Conservation (phyloP, 1,284 basidiomycete species). For the Polyporus tsugae region DNA sequence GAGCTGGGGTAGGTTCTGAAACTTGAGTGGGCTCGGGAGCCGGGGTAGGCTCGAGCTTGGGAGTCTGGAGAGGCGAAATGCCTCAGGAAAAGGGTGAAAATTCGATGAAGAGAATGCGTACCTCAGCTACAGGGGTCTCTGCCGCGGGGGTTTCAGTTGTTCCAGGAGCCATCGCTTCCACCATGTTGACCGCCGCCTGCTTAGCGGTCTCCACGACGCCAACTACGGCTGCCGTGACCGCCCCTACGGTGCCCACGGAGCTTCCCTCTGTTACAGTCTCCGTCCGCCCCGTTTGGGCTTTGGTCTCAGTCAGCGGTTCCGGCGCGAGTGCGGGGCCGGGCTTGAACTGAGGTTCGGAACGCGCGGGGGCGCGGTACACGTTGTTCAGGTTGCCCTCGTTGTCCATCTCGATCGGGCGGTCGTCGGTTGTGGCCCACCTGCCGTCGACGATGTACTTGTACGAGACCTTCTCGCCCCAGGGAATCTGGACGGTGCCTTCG, state of each 20-base stretch:
- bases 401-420: slow-evolving; percentile 70
- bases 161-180: slow-evolving; percentile 40
- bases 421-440: slow-evolving; percentile 64
- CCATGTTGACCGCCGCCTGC: slow-evolving; percentile 38
- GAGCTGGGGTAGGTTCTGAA: neutral
- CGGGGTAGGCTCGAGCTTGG: neutral
- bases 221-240: neutral
- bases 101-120: neutral
- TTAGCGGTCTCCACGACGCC: slow-evolving; percentile 35
- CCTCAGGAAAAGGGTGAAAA: neutral
- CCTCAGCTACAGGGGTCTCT: slow-evolving; percentile 31
- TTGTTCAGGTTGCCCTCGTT: slow-evolving; percentile 76
- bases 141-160: slow-evolving; percentile 29
- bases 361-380: slow-evolving; percentile 67
- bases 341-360: slow-evolving; percentile 33
- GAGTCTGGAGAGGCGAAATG: neutral
- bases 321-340: slow-evolving; percentile 24
- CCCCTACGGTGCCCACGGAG: slow-evolving; percentile 16
- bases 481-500: slow-evolving; percentile 60
- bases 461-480: slow-evolving; percentile 68
- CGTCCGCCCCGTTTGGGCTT: neutral
- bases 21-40: neutral
- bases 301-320: slow-evolving; percentile 13
- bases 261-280: neutral
- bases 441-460: slow-evolving; percentile 88